Evolutionary conservation across 371 early-diverging fungal genomes (phyloP).

Genomic region (Mycotypha africana): DNA sequence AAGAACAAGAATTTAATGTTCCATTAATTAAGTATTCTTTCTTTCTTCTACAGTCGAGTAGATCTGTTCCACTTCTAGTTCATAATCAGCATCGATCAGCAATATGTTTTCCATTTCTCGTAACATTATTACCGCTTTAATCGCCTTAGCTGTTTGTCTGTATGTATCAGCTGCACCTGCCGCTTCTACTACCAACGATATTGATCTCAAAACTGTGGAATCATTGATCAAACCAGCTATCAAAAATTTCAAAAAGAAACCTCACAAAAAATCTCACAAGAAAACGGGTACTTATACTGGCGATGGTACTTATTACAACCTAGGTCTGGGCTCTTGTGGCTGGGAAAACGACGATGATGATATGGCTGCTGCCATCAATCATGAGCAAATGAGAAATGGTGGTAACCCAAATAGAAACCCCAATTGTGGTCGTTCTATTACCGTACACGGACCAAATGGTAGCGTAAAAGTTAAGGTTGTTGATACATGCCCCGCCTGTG

Average conservation of each 20-base stretch:
- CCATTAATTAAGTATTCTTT: too few relatives aligned
- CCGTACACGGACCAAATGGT: constrained; percentile 40
- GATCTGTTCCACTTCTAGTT: too few relatives aligned
- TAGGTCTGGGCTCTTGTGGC: constrained; percentile 33
- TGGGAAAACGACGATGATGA: constrained; percentile 7
- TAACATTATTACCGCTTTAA: constrained; percentile 2
- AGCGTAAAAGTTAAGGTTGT: constrained; percentile 46
- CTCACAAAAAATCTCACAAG: background rate
- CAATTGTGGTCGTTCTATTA: constrained; percentile 49
- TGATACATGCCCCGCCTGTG: constrained; percentile 59
- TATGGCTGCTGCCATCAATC: constrained; percentile 21
- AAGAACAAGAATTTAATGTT: too few relatives aligned
- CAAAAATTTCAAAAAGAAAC: background rate
- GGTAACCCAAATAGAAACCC: constrained; percentile 29
- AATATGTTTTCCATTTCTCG: too few relatives aligned
- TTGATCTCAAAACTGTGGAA: too few relatives aligned
- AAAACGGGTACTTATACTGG: constrained; percentile 19
- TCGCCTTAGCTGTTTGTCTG: constrained; percentile 7
- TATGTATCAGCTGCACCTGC: constrained; percentile 13
- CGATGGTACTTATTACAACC: constrained; percentile 36
- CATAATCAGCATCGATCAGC: too few relatives aligned
- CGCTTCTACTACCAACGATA: constrained; percentile 5
- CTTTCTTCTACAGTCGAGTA: too few relatives aligned
- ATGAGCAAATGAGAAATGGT: constrained; percentile 19
- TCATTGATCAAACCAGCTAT: too few relatives aligned